A percentile compares a stretch with the other conserved stretches of the same genome.
Conservation (phyloP, 2,329 filamentous ascomycete species). For the Myotisia sp. region DNA sequence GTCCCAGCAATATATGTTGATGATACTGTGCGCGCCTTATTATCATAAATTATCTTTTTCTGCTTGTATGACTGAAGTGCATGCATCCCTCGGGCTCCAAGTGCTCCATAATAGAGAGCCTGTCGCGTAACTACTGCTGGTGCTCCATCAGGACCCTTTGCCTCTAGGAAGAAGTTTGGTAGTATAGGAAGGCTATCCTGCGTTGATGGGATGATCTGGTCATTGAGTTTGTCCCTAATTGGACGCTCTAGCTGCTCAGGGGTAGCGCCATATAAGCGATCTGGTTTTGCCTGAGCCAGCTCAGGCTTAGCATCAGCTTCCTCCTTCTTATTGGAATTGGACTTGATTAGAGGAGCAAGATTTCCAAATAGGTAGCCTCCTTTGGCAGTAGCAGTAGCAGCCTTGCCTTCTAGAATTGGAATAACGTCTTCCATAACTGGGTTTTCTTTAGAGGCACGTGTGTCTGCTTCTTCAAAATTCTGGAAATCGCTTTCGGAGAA, state of each 20-base stretch:
- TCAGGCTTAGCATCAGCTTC: too few species aligned
- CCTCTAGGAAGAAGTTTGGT: constrained; percentile 33
- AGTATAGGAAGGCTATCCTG: constrained; percentile 19
- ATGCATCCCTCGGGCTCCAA: constrained; percentile 26
- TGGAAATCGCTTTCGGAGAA: constrained; percentile 21
- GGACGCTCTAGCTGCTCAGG: constrained; percentile 18
- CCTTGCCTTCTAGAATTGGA: constrained; percentile 18
- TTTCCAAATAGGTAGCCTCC: constrained; percentile 23
- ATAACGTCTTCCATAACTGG: constrained; percentile 23
- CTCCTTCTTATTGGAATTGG: too few species aligned
- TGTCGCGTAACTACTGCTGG: constrained; percentile 21
- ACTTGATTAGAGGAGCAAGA: constrained; percentile 24
- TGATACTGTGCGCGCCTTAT: constrained; percentile 27
- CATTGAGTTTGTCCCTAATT: constrained; percentile 15
- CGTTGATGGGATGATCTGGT: constrained; percentile 20
- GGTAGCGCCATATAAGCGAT: constrained; percentile 20
- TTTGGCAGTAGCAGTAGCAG: constrained; percentile 12
- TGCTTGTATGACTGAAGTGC: constrained; percentile 24
- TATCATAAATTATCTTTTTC: constrained; percentile 23
- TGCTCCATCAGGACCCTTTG: constrained; percentile 24
- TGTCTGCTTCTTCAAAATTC: constrained; percentile 18
- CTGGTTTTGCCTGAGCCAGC: constrained; percentile 17
- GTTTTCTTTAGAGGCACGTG: constrained; percentile 21
- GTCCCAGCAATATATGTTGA: constrained; percentile 8
- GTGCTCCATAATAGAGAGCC: constrained; percentile 27